Base-by-base conservation (phyloP, 306 rosid genomes). In the Corylus heterophylla region DNA sequence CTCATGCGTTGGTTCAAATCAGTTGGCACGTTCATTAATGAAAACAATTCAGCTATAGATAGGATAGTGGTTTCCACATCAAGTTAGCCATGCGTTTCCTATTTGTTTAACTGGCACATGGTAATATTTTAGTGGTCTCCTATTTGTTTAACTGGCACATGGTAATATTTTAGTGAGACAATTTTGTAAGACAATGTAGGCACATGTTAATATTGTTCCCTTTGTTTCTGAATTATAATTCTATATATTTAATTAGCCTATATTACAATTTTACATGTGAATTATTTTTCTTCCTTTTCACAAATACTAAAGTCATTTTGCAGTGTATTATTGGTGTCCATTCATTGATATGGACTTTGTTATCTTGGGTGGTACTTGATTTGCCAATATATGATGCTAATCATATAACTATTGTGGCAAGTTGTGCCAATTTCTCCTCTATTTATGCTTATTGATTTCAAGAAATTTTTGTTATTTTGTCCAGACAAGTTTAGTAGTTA, bases 1-100 rank as follows among this genome's bases (percentile, higher is more conserved):
- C 88, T 89, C 17, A 25, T 89, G 98, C 94, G 87, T 12, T 95
- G 98, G 98, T 91, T 92, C 85, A 92, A 87, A 80, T 84, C 90
- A 0, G 80, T 78, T 70, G 98, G 97, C 37, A 50, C 82, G 77
- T 89, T 92, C 83, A 77, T 94, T 72, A 88, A 79, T 2, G 91
- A 90, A 71, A 83, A 72, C 78, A 86, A 89, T 77, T 74, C 74
- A 10, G 78, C 81, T 80, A 69, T 88, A 79, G 84, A 71, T 61
- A 81, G 85, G 22, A 13, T 25, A 22, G 70, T 20, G 20, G 51
- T 80, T 77, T 27, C 20, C 22, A 17, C 7, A 18, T 16, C 71
- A 62, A 12, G 18, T 76, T 45, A 66, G 49, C 51, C 51, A n/a
- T 37, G 37, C 22, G 49, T 67, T 62, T 76, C 42, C 68, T 50